Evolutionary conservation across 352 stramenopile species (phyloP), one percentile per base, ranked within the genome.

Genomic region (Elongisporangium senticosum): DNA sequence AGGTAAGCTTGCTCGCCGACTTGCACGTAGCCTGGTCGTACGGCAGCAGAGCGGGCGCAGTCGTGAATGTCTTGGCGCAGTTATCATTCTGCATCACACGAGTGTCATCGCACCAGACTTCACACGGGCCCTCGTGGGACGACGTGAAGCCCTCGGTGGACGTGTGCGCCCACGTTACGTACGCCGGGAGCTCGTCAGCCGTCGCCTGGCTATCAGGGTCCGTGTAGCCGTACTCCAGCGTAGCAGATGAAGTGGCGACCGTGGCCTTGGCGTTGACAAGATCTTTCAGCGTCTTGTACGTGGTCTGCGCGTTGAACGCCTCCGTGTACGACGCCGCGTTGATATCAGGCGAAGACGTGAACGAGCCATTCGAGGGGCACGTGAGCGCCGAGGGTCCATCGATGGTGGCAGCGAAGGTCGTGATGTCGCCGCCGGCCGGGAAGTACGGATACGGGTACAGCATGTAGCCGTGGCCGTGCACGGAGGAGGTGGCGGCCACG

Each of bases 41-140:
- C 26, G 64, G 64, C 14, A 75, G 28, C 39, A 69, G 53, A 21
- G 64, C 67, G 4, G 57, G 57, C 1, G 62, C 65, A 6, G 51
- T 64, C 10, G 63, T 43, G 26, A 73, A 76, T 49, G 77, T 60
- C 0, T 56, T 58, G 4, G 72, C 59, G n/a, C 71, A 80, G 61
- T 83, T 65, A 11, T 70, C 58, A 53, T 79, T 69, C 22, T 79
- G 64, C 22, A 72, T 73, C 14, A 75, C 69, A 3, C 51, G 64
- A 3, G 64, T 71, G 48, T 80, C 64, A 52, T 80, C 71, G 48
- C 74, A 83, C 67, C 69, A 80, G 23, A 69, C 62, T 53, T 69
- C 62, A 23, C 62, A 69, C 15, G 62, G 62, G 1, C 62, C 62
- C 26, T 69, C 53, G 40, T 69, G 62, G 4, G 57, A 65, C 4